These are phyloP conservation scores for Aspergillus fijiensis DNA, from an alignment of 2,329 filamentous ascomycete genomes.

Conservation along the genomic window DNA sequence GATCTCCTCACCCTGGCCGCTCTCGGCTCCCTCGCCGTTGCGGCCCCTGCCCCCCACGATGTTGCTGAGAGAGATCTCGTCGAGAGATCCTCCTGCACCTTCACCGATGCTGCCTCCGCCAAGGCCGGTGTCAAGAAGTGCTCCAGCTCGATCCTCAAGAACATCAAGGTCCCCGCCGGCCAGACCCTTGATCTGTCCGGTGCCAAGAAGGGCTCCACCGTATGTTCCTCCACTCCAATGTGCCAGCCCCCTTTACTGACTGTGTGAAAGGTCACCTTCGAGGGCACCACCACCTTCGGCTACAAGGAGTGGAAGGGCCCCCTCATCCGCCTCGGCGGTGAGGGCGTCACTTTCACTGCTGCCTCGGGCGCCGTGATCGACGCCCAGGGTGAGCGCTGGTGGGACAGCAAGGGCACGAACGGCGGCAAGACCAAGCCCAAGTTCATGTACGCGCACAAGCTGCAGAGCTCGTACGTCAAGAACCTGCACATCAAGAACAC, in stretches of 20 bases:
- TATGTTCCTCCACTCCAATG: not conserved
- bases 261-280: slow-evolving; percentile 37
- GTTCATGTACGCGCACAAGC: slow-evolving; percentile 42
- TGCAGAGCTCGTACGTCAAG: slow-evolving; percentile 41
- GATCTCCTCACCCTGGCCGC: slow-evolving; percentile 20
- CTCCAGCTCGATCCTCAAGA: slow-evolving; percentile 54
- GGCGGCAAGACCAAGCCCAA: slow-evolving; percentile 39
- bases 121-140: slow-evolving; percentile 53
- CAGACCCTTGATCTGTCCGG: slow-evolving; percentile 59
- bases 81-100: slow-evolving; percentile 52
- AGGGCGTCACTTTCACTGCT: slow-evolving; percentile 42
- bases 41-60: slow-evolving; percentile 24
- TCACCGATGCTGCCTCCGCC: slow-evolving; percentile 52
- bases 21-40: slow-evolving; percentile 22
- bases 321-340: slow-evolving; percentile 38
- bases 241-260: no score
- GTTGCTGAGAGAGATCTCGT: slow-evolving; percentile 21
- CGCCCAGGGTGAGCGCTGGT: slow-evolving; percentile 44
- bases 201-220: slow-evolving; percentile 34
- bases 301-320: slow-evolving; percentile 39
- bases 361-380: slow-evolving; percentile 36
- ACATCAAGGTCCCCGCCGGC: slow-evolving; percentile 58
- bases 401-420: slow-evolving; percentile 49
- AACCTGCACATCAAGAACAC: slow-evolving; percentile 44
- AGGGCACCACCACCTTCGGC: slow-evolving; percentile 41